Conservation (phyloP, 768 basidiomycete species). For the Rubroboletus pulcherrimus region DNA sequence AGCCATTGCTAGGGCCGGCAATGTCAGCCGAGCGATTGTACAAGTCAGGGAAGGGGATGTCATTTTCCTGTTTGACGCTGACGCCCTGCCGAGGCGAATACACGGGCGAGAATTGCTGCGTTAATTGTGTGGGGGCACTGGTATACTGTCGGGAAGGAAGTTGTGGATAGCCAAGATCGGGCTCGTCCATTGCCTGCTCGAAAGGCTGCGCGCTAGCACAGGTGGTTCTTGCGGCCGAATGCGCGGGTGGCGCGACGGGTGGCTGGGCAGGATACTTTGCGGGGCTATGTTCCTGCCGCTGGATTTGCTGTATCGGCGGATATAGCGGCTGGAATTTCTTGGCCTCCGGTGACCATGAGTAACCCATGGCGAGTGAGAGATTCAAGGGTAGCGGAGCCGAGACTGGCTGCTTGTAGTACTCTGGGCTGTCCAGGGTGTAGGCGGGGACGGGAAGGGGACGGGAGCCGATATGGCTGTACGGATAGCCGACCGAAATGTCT, state of each 20-base stretch:
- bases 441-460: conserved; percentile 22
- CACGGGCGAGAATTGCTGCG: conserved; percentile 19
- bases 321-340: conserved; percentile 37
- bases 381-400: conserved; percentile 31
- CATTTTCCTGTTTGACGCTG: conserved; percentile 28
- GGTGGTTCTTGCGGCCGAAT: conserved; percentile 12
- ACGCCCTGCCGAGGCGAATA: conserved; percentile 24
- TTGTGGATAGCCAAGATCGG: conserved; percentile 23
- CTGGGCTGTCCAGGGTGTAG: conserved; percentile 22
- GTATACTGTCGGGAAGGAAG: conserved; percentile 25
- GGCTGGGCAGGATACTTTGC: conserved; percentile 18
- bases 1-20: conserved; percentile 20
- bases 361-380: conserved; percentile 31
- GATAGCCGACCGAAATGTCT: conserved; percentile 21
- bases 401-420: conserved; percentile 33
- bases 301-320: conserved; percentile 31
- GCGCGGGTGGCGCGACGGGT: conserved; percentile 7
- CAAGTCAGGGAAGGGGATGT: conserved; percentile 24
- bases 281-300: conserved; percentile 24
- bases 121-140: conserved; percentile 14
- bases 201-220: conserved; percentile 18
- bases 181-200: conserved; percentile 26
- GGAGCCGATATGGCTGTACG: conserved; percentile 22
- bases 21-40: conserved; percentile 23
- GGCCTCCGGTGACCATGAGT: conserved; percentile 29